These are phyloP conservation scores for Erigeron philadelphicus DNA, from an alignment of 140 eudicot genomes.

Conservation along the genomic window DNA sequence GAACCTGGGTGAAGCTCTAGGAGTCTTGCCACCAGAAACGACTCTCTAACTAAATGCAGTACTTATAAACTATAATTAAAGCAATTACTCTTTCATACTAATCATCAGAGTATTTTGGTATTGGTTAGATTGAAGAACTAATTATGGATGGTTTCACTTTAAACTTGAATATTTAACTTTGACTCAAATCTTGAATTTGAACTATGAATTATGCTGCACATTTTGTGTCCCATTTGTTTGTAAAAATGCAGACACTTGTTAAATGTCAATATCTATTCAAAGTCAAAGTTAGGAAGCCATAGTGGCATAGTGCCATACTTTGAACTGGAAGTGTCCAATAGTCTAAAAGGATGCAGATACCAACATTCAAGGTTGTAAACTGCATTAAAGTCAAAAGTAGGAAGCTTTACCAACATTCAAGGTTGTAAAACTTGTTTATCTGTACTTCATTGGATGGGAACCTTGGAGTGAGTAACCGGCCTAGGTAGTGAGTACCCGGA, in stretches of 20 bases:
- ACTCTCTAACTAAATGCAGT: constrained; percentile 15
- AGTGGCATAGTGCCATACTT: not conserved
- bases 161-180: constrained; percentile 12
- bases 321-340: not conserved
- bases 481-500: no score
- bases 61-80: not conserved
- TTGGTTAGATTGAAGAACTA: constrained; percentile 26
- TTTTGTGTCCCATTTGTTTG: constrained; percentile 1
- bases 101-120: constrained; percentile 14
- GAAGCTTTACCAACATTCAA: not conserved
- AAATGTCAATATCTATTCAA: not conserved
- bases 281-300: constrained; percentile 14
- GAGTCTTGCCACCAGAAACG: constrained; percentile 29
- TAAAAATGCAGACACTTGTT: not conserved
- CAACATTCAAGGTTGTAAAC: not conserved
- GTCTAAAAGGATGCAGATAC: not conserved
- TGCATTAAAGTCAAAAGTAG: constrained; percentile 12
- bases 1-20: constrained; percentile 64
- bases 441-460: no score
- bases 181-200: constrained; percentile 16
- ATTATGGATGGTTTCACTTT: constrained; percentile 17
- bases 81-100: constrained; percentile 16
- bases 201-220: constrained; percentile 21
- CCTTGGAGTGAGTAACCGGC: no score
- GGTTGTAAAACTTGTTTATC: no score